Evolutionary conservation across 208 protist genomes (phyloP).

Genomic region (Angomonas desouzai): DNA sequence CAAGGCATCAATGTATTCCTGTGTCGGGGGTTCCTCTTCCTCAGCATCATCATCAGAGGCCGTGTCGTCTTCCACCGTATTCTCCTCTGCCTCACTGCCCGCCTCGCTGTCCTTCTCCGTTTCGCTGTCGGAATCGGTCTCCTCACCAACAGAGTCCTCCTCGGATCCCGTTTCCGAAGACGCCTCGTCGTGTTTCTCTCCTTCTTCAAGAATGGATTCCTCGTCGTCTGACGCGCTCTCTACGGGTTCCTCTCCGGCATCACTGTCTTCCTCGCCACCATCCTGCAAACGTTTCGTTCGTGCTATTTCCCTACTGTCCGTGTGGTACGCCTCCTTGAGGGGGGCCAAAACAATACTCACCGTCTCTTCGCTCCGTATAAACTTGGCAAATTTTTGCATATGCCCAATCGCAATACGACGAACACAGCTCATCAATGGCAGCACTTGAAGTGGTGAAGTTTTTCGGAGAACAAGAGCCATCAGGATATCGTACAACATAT

Average conservation of each 20-base stretch:
- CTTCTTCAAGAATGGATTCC: background rate
- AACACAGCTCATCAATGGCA: constrained; percentile 75
- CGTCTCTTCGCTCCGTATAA: constrained; percentile 46
- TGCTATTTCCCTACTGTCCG: constrained; percentile 69
- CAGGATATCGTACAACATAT: constrained; percentile 78
- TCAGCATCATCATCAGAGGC: constrained; percentile 24
- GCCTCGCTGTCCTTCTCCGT: constrained; percentile 18
- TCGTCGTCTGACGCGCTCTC: constrained; percentile 19
- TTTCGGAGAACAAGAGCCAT: constrained; percentile 83
- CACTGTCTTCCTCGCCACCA: constrained; percentile 23
- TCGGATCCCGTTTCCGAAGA: constrained; percentile 11
- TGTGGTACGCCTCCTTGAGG: constrained; percentile 79
- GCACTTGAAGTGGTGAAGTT: constrained; percentile 70
- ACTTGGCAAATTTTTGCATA: constrained; percentile 67
- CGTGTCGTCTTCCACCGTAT: constrained; percentile 8
- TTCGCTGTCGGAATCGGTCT: constrained; percentile 6
- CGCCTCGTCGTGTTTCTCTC: constrained; percentile 9
- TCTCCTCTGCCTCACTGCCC: constrained; percentile 11
- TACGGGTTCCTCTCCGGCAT: constrained; percentile 25
- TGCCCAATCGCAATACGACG: constrained; percentile 75
- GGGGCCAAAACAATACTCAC: constrained; percentile 71
- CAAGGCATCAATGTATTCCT: constrained; percentile 80
- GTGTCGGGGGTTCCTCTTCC: constrained; percentile 77
- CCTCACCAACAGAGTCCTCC: constrained; percentile 18
- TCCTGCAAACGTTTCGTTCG: constrained; percentile 55